Evolutionary conservation across 2,329 filamentous ascomycete species (phyloP).

Genomic region (Sporothrix dimorphospora): DNA sequence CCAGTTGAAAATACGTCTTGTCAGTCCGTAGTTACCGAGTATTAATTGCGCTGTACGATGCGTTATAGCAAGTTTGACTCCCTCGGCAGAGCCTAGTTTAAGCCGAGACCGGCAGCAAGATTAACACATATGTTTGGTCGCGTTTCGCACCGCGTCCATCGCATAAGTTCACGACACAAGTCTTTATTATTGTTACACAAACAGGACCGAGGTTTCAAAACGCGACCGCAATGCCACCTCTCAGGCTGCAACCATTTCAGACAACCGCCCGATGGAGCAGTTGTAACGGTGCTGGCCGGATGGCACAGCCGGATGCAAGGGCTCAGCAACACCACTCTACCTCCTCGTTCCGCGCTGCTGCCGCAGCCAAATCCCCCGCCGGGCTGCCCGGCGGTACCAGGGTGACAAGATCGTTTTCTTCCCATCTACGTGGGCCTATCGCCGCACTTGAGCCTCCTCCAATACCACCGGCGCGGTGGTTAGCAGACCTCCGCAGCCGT

Average conservation of each 20-base stretch:
- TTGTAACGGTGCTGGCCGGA: background rate
- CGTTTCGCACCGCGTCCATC: background rate
- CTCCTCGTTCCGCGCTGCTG: background rate
- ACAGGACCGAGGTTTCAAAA: background rate
- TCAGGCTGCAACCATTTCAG: background rate
- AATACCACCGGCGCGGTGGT: slow-evolving; percentile 57
- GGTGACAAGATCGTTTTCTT: background rate
- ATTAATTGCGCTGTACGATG: too few species aligned
- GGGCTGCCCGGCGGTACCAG: background rate
- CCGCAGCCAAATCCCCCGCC: background rate
- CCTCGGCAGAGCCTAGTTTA: background rate
- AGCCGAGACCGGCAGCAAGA: background rate
- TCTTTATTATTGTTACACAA: background rate
- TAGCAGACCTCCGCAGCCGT: slow-evolving; percentile 66
- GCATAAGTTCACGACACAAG: background rate
- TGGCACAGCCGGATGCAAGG: background rate
- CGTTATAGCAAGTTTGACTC: background rate
- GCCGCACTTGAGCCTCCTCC: background rate
- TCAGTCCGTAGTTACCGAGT: too few species aligned
- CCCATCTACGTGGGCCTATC: background rate
- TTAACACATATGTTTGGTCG: background rate
- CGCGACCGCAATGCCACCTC: background rate
- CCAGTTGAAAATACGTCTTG: too few species aligned
- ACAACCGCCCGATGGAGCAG: background rate
- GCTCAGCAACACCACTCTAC: background rate